A percentile compares a stretch with the other conserved stretches of the same genome.
Conservation (phyloP, 2,329 filamentous ascomycete species). For the Aspergillus caelatus region DNA sequence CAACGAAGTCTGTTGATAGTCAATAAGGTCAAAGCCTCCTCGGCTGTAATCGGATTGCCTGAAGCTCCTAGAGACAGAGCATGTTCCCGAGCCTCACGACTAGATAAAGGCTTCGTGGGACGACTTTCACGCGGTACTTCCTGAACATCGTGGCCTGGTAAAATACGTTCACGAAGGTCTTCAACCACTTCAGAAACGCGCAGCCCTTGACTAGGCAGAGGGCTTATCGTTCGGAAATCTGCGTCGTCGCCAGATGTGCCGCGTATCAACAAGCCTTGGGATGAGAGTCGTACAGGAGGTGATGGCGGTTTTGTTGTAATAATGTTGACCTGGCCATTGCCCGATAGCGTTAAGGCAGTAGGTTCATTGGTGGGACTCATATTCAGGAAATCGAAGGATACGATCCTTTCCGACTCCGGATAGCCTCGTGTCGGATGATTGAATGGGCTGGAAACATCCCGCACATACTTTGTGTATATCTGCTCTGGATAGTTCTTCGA, state of each 20-base stretch:
- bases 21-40: conserved; percentile 44
- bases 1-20: conserved; percentile 53
- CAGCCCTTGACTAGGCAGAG: conserved; percentile 29
- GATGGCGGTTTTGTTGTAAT: conserved; percentile 49
- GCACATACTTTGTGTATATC: conserved; percentile 50
- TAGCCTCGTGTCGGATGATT: conserved; percentile 48
- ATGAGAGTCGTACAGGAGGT: conserved; percentile 42
- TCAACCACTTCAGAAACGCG: conserved; percentile 34
- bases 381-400: conserved; percentile 65
- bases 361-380: conserved; percentile 51
- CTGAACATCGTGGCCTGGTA: conserved; percentile 20
- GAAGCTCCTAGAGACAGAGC: conserved; percentile 32
- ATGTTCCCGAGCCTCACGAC: conserved; percentile 43
- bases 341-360: conserved; percentile 56
- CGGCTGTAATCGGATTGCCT: conserved; percentile 34
- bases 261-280: conserved; percentile 37
- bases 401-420: conserved; percentile 52
- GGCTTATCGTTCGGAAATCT: conserved; percentile 36
- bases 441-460: conserved; percentile 49
- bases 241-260: conserved; percentile 30
- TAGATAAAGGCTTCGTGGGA: conserved; percentile 33
- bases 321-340: conserved; percentile 55
- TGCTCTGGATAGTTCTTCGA: conserved; percentile 46
- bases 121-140: conserved; percentile 3
- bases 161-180: conserved; percentile 30